phyloP scores from a whole-genome alignment of 169 alveolate genomes.

The Plasmodium sp. region DNA sequence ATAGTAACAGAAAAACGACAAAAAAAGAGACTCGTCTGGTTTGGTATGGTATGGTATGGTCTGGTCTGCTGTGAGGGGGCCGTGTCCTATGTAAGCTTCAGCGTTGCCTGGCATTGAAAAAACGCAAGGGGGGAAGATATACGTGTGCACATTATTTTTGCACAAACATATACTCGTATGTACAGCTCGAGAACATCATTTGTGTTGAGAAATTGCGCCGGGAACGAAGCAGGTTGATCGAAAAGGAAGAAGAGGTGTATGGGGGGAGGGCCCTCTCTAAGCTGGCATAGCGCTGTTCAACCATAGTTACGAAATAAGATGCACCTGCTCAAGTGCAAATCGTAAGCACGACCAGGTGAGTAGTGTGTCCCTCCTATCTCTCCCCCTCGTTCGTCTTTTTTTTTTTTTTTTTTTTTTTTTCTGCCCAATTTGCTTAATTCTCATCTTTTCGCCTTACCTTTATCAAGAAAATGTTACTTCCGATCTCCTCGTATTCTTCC shows the following conservation, averaged over 20 bases:
- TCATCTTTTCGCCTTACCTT: conserved; percentile 48
- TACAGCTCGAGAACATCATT: neutral
- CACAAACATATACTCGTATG: neutral
- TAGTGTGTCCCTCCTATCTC: neutral
- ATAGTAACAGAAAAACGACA: neutral
- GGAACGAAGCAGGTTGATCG: neutral
- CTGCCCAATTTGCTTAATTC: neutral
- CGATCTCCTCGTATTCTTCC: conserved; percentile 79
- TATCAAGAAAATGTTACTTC: conserved; percentile 74
- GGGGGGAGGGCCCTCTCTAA: neutral
- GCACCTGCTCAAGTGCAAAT: neutral
- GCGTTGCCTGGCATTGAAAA: conserved; percentile 65
- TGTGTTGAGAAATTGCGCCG: neutral
- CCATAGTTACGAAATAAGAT: neutral
- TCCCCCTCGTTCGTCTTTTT: neutral
- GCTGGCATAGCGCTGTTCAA: neutral
- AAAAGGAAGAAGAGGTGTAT: neutral
- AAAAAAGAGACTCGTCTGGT: neutral
- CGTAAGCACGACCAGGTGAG: neutral
- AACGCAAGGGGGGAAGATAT: neutral
- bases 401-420: neutral
- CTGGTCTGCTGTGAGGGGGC: neutral
- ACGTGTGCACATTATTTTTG: neutral
- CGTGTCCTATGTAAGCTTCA: conserved; percentile 28
- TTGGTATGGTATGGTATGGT: neutral